phyloP scores from a whole-genome alignment of 345 rosid species.

The Salix suchowensis region DNA sequence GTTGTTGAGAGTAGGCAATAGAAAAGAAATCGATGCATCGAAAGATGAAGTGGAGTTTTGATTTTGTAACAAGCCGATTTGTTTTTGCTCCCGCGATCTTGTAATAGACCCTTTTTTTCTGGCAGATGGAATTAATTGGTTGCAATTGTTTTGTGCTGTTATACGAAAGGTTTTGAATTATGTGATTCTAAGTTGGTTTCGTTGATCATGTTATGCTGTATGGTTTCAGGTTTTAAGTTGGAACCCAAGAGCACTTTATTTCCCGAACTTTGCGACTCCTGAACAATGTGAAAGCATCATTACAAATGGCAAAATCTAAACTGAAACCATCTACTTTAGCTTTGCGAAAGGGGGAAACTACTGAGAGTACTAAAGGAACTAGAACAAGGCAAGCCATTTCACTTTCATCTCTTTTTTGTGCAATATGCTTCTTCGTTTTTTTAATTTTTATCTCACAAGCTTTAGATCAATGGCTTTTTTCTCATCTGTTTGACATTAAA shows the following conservation, averaged over 20 bases:
- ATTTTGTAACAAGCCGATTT: background rate
- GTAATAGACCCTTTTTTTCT: no score
- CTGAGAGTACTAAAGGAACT: constrained; percentile 60
- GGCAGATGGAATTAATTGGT: background rate
- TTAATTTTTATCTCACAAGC: background rate
- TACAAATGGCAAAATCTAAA: constrained; percentile 39
- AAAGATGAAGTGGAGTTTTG: background rate
- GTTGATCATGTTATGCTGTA: background rate
- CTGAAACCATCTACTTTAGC: constrained; percentile 64
- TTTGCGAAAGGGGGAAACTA: constrained; percentile 66
- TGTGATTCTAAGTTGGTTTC: background rate
- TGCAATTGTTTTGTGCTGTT: background rate
- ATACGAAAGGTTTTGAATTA: background rate
- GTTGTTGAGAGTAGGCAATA: background rate
- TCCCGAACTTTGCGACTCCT: constrained; percentile 59
- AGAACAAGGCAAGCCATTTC: constrained; percentile 51
- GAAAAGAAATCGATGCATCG: background rate
- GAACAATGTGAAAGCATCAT: constrained; percentile 56
- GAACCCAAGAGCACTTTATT: constrained; percentile 69
- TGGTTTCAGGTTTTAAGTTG: constrained; percentile 60
- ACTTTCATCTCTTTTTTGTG: background rate
- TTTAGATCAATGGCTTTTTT: background rate
- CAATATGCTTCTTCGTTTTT: background rate
- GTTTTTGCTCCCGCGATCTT: no score
- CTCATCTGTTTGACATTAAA: background rate